Conservation (phyloP, 73 alveolate species). For the Paramecium sexaurelia region DNA sequence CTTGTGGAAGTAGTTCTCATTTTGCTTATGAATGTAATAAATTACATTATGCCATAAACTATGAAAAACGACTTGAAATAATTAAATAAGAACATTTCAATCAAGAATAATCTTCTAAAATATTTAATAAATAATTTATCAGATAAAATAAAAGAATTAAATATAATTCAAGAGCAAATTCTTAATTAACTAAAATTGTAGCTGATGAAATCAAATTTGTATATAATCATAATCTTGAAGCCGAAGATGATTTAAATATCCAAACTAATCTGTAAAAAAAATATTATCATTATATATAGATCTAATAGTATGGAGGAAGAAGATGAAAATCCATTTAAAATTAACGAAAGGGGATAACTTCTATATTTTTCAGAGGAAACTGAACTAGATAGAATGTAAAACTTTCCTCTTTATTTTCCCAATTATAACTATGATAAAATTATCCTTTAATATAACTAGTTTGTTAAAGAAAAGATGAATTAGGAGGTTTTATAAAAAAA, state of each 20-base stretch:
- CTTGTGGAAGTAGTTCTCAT: background rate
- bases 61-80: background rate
- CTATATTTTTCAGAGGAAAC: background rate
- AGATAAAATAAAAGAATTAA: background rate
- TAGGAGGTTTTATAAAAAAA: background rate
- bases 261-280: background rate
- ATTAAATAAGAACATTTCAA: background rate
- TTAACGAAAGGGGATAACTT: background rate
- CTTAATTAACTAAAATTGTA: background rate
- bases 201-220: constrained; percentile 32
- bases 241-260: background rate
- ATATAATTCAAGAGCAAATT: background rate
- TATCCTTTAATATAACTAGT: background rate
- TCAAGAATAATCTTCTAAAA: background rate
- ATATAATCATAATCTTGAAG: background rate
- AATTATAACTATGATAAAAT: constrained; percentile 23
- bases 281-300: constrained; percentile 20
- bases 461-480: background rate
- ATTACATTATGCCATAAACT: background rate
- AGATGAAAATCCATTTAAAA: background rate
- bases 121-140: background rate
- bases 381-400: background rate
- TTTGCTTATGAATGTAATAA: background rate
- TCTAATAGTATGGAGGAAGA: background rate
- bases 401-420: background rate